Percentiles rank a stretch among this genome's conserved stretches.
Evolutionary conservation across 192 early-diverging fungal genomes (phyloP).

Genomic region (Backusella luteola): DNA sequence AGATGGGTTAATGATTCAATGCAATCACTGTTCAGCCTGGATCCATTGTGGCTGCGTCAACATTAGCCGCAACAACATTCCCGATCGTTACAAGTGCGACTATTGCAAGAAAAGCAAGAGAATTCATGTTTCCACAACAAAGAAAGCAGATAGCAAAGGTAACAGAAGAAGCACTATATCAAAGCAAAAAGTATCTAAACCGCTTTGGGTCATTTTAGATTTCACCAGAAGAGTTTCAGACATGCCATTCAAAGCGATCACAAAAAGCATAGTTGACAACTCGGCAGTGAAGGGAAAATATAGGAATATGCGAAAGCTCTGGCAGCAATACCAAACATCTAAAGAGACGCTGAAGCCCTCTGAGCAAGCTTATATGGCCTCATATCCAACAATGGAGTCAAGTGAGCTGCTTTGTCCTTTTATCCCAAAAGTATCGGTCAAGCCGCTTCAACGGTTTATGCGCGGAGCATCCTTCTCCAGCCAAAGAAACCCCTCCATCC

Average conservation of each 20-base stretch:
- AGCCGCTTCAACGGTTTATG: background rate
- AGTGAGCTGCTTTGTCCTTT: background rate
- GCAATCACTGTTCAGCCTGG: constrained; percentile 91
- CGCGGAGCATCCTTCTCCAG: background rate
- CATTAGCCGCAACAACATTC: constrained; percentile 66
- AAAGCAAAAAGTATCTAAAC: too few species aligned
- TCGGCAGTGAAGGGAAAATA: background rate
- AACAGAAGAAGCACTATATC: too few species aligned
- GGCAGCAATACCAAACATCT: constrained; percentile 1
- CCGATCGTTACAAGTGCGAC: constrained; percentile 87
- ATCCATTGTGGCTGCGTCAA: constrained; percentile 89
- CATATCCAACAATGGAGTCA: background rate
- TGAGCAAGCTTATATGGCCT: background rate
- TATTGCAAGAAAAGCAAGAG: constrained; percentile 45
- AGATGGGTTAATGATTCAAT: constrained; percentile 97
- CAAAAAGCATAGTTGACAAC: background rate
- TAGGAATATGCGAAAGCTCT: background rate
- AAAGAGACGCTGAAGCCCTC: background rate
- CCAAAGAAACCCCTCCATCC: background rate
- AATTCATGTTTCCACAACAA: background rate
- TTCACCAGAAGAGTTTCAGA: background rate
- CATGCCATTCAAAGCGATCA: background rate
- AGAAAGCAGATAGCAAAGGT: too few species aligned
- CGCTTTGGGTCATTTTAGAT: background rate
- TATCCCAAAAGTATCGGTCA: constrained; percentile 3